Percentiles rank a stretch among this genome's conserved stretches.
These are phyloP conservation scores for Aspergillus niger DNA, from an alignment of 2,329 filamentous ascomycete genomes.

Conservation along the genomic window DNA sequence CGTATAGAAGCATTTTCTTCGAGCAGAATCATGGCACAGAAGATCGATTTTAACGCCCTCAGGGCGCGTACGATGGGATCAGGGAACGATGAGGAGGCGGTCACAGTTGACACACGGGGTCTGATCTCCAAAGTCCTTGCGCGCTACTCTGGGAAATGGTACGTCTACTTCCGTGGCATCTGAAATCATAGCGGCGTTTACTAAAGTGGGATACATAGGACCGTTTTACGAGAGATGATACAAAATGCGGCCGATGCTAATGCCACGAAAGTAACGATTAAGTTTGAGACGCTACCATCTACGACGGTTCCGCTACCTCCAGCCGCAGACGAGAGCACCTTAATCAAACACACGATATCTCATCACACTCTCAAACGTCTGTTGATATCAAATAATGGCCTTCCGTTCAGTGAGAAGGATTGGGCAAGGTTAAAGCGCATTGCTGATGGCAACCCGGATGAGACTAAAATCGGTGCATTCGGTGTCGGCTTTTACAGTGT, in stretches of 20 bases:
- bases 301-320: slow-evolving; percentile 69
- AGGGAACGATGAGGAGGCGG: slow-evolving; percentile 90
- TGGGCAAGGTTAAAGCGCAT: slow-evolving; percentile 94
- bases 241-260: slow-evolving; percentile 98
- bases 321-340: slow-evolving; percentile 66
- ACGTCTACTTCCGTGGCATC: slow-evolving; percentile 39
- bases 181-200: slow-evolving; percentile 25
- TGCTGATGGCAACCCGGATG: slow-evolving; percentile 97
- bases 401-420: slow-evolving; percentile 84
- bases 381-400: slow-evolving; percentile 90
- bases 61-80: slow-evolving; percentile 84
- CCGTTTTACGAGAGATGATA: slow-evolving; percentile 82
- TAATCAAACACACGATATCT: slow-evolving; percentile 78
- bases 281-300: slow-evolving; percentile 88
- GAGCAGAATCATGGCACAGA: slow-evolving; percentile 63
- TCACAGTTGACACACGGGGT: slow-evolving; percentile 95
- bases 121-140: slow-evolving; percentile 97
- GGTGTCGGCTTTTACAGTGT: slow-evolving; percentile 98
- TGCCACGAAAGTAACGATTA: slow-evolving; percentile 84
- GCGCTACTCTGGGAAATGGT: slow-evolving; percentile 95
- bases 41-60: slow-evolving; percentile 67
- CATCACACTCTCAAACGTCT: slow-evolving; percentile 85
- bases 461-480: slow-evolving; percentile 98
- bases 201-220: slow-evolving; percentile 39
- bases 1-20: neutral